Percentiles rank a stretch among this genome's conserved stretches.
phyloP scores from a whole-genome alignment of 306 rosid genomes.

The Erythrophleum fordii region DNA sequence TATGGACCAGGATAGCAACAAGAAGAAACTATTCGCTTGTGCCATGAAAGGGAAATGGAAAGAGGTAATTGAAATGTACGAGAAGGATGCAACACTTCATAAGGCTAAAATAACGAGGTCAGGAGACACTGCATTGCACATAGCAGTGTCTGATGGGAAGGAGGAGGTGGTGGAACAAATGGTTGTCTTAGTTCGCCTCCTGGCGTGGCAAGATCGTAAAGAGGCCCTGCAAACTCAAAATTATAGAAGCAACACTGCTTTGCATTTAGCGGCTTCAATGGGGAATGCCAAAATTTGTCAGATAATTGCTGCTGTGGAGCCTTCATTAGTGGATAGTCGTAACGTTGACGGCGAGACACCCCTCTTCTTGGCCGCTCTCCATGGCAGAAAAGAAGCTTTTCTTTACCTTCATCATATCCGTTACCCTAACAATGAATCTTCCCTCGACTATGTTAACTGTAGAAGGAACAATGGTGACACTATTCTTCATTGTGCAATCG shows the following conservation, averaged over 20 bases:
- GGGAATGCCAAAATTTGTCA: slow-evolving; percentile 44
- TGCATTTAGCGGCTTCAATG: slow-evolving; percentile 50
- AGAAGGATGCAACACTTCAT: neutral
- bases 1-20: neutral
- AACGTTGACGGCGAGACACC: slow-evolving; percentile 60
- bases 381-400: slow-evolving; percentile 55
- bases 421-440: neutral
- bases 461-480: slow-evolving; percentile 53
- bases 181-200: neutral
- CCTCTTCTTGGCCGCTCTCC: slow-evolving; percentile 54
- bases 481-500: slow-evolving; percentile 58
- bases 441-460: neutral
- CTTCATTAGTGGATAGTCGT: neutral
- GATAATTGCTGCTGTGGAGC: neutral
- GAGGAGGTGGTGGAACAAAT: slow-evolving; percentile 30
- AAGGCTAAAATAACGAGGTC: neutral
- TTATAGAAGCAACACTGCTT: slow-evolving; percentile 40
- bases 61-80: slow-evolving; percentile 29
- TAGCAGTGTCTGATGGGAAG: slow-evolving; percentile 51
- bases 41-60: slow-evolving; percentile 50
- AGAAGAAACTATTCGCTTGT: neutral
- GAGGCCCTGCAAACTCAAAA: slow-evolving; percentile 19
- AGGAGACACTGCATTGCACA: slow-evolving; percentile 56
- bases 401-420: slow-evolving; percentile 37
- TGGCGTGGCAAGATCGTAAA: neutral